Conservation (phyloP, 345 rosid species). For the Schrenkiella parvula region DNA sequence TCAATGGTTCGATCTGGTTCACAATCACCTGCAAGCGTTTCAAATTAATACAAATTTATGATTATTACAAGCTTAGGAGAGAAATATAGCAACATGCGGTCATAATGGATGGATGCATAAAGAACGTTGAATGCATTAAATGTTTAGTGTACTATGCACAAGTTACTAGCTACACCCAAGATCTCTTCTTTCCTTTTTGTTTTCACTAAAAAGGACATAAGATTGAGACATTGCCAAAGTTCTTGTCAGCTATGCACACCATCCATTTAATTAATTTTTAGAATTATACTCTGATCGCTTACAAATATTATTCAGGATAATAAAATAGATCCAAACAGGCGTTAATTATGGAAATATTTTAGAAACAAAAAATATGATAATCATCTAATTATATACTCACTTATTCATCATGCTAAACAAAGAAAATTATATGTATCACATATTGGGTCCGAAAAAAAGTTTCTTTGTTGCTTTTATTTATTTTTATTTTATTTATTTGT, state of each 20-base stretch:
- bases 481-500: not conserved
- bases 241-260: slow-evolving; percentile 24
- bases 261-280: not conserved
- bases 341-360: not conserved
- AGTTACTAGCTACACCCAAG: slow-evolving; percentile 29
- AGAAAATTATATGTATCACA: not conserved
- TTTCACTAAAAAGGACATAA: slow-evolving; percentile 26
- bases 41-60: not conserved
- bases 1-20: slow-evolving; percentile 75
- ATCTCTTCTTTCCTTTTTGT: slow-evolving; percentile 27
- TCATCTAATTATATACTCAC: not conserved
- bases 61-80: not conserved
- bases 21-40: slow-evolving; percentile 45
- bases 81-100: not conserved
- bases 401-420: not conserved
- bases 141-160: slow-evolving; percentile 27
- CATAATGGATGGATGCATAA: slow-evolving; percentile 8
- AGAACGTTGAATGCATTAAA: slow-evolving; percentile 29
- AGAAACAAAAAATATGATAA: not conserved
- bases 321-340: not conserved
- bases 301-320: not conserved
- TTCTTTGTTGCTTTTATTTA: not conserved
- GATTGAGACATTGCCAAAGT: slow-evolving; percentile 30
- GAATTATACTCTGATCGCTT: not conserved
- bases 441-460: not conserved